phyloP scores from a whole-genome alignment of 208 protist species.

The Leishmania aethiopica region DNA sequence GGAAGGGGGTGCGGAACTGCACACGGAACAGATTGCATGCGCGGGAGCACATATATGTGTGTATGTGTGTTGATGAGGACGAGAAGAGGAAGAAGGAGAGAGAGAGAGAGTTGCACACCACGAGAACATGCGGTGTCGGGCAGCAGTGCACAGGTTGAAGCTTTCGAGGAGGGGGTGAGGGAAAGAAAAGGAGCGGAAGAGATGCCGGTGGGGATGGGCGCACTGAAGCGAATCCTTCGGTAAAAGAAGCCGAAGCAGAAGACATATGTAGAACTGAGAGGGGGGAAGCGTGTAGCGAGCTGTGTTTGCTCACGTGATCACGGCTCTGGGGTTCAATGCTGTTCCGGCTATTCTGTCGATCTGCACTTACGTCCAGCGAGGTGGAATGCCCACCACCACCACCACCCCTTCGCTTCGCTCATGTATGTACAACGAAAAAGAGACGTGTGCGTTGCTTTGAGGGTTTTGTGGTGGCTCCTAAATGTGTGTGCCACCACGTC shows the following conservation, averaged over 20 bases:
- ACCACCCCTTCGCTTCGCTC: not conserved
- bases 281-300: not conserved
- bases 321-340: not conserved
- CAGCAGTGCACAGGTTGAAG: not conserved
- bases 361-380: not conserved
- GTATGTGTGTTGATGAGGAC: not conserved
- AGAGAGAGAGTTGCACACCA: not conserved
- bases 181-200: not conserved
- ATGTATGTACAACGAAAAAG: not conserved
- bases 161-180: not conserved
- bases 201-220: not conserved
- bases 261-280: not conserved
- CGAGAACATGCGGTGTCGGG: not conserved
- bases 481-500: not conserved
- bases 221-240: not conserved
- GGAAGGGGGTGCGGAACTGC: not conserved
- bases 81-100: not conserved
- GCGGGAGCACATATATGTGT: not conserved
- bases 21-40: not conserved
- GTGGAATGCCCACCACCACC: not conserved
- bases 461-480: not conserved
- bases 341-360: not conserved
- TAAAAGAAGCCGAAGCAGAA: not conserved
- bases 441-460: not conserved
- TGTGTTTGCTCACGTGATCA: not conserved